A percentile compares a stretch with the other conserved stretches of the same genome.
phyloP scores from a whole-genome alignment of 2,329 filamentous ascomycete species.

The Acrocalymma vagum region DNA sequence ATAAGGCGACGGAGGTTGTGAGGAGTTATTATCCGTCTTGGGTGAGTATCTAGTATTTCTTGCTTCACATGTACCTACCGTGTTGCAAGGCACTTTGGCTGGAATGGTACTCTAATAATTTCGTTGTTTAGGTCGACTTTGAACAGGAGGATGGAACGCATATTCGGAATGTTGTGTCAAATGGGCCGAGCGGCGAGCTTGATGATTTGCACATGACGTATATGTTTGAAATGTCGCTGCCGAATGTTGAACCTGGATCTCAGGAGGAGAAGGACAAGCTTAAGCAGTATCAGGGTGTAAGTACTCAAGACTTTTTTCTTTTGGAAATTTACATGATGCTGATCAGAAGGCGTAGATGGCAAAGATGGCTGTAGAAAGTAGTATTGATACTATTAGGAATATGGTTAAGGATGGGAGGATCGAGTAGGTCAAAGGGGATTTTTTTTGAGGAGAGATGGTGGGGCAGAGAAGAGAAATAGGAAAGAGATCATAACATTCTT shows the following conservation, averaged over 20 bases:
- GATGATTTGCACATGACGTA: slow-evolving; percentile 56
- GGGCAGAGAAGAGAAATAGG: too few relatives aligned
- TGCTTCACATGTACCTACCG: slow-evolving; percentile 2
- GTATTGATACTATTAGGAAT: slow-evolving; percentile 52
- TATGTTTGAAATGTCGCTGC: slow-evolving; percentile 53
- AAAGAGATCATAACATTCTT: too few relatives aligned
- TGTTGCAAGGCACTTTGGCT: too few relatives aligned
- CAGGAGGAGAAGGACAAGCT: slow-evolving; percentile 40
- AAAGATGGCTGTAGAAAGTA: slow-evolving; percentile 53
- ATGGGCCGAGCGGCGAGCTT: slow-evolving; percentile 42
- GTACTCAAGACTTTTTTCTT: slow-evolving; percentile 9
- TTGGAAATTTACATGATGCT: slow-evolving; percentile 4
- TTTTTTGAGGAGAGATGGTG: too few relatives aligned
- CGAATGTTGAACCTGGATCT: slow-evolving; percentile 44
- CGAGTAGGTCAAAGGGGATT: too few relatives aligned
- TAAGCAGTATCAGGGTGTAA: slow-evolving; percentile 34
- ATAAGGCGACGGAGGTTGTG: slow-evolving; percentile 49
- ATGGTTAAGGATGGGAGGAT: slow-evolving; percentile 52
- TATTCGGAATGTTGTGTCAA: slow-evolving; percentile 55
- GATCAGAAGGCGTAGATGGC: slow-evolving; percentile 35
- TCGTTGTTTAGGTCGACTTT: slow-evolving; percentile 53
- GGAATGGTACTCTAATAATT: not conserved
- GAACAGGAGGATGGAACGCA: slow-evolving; percentile 52
- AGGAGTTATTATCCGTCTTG: slow-evolving; percentile 49
- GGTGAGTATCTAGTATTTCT: slow-evolving; percentile 36